A percentile compares a stretch with the other conserved stretches of the same genome.
These are phyloP conservation scores for Botrytis fabae DNA, from an alignment of 2,329 filamentous ascomycete genomes.

Conservation along the genomic window DNA sequence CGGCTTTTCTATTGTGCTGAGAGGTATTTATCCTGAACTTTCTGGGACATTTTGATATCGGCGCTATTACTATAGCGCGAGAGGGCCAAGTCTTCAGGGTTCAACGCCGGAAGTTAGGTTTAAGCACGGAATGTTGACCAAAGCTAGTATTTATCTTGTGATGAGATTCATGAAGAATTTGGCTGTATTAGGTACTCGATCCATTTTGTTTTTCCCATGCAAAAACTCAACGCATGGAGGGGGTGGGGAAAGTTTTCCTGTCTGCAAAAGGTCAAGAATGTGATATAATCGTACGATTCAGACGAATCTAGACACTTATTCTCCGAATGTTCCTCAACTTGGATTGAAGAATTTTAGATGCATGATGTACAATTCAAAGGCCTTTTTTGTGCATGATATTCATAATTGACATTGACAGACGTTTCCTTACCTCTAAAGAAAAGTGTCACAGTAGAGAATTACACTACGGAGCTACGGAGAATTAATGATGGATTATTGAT, in stretches of 20 bases:
- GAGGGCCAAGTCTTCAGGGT: neutral
- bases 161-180: neutral
- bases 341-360: neutral
- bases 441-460: neutral
- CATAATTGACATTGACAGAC: neutral
- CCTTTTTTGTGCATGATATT: neutral
- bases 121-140: neutral
- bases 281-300: conserved; percentile 12
- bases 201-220: neutral
- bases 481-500: conserved; percentile 11
- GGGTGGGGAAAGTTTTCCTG: conserved; percentile 4
- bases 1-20: neutral
- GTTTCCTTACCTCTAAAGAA: neutral
- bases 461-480: conserved; percentile 5
- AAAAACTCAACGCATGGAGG: neutral
- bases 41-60: neutral
- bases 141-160: neutral
- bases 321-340: neutral
- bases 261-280: conserved; percentile 18
- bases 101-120: neutral
- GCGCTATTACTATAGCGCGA: neutral
- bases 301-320: conserved; percentile 8
- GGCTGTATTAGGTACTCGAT: neutral
- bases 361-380: neutral
- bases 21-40: neutral